phyloP scores from a whole-genome alignment of 2,329 filamentous ascomycete genomes.

The Colletotrichum godetiae region DNA sequence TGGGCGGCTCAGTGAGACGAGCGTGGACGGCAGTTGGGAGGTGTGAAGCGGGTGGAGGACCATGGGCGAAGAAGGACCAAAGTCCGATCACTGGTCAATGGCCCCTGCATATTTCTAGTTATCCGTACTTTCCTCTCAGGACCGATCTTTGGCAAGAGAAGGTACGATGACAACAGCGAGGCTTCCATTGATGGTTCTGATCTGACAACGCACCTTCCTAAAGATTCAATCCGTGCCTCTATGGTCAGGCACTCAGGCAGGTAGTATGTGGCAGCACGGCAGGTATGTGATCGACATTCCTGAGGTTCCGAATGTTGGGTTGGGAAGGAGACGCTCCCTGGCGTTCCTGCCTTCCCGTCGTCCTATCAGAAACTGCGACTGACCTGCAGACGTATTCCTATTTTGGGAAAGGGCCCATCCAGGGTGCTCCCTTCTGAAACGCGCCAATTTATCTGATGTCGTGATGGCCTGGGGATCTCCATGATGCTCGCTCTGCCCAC shows the following conservation, averaged over 20 bases:
- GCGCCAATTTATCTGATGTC: constrained; percentile 35
- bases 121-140: neutral
- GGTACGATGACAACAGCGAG: neutral
- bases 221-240: neutral
- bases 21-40: neutral
- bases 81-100: neutral
- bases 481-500: constrained; percentile 1
- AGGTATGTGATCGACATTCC: neutral
- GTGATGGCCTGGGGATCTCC: constrained; percentile 29
- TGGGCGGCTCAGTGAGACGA: neutral
- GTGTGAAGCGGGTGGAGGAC: neutral
- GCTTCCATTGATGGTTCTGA: too few relatives aligned
- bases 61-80: neutral
- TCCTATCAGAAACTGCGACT: neutral
- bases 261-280: neutral
- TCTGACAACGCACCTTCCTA: neutral
- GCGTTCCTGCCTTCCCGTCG: neutral
- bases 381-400: constrained; percentile 2
- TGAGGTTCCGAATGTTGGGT: too few relatives aligned
- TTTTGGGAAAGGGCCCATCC: constrained; percentile 21
- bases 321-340: neutral
- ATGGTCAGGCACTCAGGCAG: neutral
- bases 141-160: neutral
- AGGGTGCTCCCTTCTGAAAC: constrained; percentile 33
- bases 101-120: neutral